A percentile compares a stretch with the other conserved stretches of the same genome.
These are phyloP conservation scores for Didymella glomerata DNA, from an alignment of 2,329 filamentous ascomycete genomes.

Conservation along the genomic window DNA sequence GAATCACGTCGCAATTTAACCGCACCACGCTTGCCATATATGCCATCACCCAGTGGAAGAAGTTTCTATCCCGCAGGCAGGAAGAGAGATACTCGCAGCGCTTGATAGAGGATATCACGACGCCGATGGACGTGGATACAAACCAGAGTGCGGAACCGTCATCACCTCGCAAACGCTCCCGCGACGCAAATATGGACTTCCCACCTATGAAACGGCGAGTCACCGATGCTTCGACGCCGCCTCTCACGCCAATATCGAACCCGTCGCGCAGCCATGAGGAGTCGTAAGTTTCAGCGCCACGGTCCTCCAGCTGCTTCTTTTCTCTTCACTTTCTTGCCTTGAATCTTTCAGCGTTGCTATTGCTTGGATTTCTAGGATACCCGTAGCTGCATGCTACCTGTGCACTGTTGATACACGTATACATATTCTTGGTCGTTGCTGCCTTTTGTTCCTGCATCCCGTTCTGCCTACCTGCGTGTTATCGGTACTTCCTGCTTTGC, in stretches of 20 bases:
- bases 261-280: slow-evolving; percentile 23
- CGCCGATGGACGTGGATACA: neutral
- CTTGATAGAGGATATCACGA: too few relatives aligned
- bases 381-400: slow-evolving; percentile 16
- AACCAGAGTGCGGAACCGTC: neutral
- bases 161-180: neutral
- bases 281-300: neutral
- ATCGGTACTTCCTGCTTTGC: too few relatives aligned
- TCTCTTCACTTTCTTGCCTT: too few relatives aligned
- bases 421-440: neutral
- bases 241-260: slow-evolving; percentile 39
- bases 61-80: neutral
- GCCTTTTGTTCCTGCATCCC: neutral
- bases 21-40: slow-evolving; percentile 38
- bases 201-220: slow-evolving; percentile 27
- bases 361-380: slow-evolving; percentile 16
- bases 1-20: slow-evolving; percentile 34
- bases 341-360: neutral
- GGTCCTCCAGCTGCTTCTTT: neutral
- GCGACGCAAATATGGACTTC: neutral
- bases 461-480: neutral
- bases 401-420: neutral
- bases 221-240: slow-evolving; percentile 31
- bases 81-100: too few relatives aligned
- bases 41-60: slow-evolving; percentile 43